Conservation (phyloP, 2,329 filamentous ascomycete species). For the Coleophoma crateriformis region DNA sequence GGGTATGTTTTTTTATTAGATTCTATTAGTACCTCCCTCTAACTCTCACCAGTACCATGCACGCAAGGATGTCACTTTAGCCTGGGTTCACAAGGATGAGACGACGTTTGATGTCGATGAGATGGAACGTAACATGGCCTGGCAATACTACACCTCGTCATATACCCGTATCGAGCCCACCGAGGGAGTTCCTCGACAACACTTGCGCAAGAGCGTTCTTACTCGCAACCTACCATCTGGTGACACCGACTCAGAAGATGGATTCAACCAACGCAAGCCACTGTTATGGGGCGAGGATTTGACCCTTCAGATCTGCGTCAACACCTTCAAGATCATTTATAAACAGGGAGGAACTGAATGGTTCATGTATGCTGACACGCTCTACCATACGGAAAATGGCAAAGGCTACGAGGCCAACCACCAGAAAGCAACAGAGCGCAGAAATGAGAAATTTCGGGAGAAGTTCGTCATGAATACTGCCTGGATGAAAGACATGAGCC, state of each 20-base stretch:
- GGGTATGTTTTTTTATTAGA: slow-evolving; percentile 55
- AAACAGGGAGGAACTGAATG: slow-evolving; percentile 65
- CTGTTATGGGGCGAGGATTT: slow-evolving; percentile 62
- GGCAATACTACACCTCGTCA: slow-evolving; percentile 94
- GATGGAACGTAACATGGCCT: slow-evolving; percentile 74
- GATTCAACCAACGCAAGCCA: slow-evolving; percentile 50
- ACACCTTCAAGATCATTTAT: slow-evolving; percentile 76
- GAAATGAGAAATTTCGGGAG: slow-evolving; percentile 41
- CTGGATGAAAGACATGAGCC: slow-evolving; percentile 43
- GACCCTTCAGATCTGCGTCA: slow-evolving; percentile 68
- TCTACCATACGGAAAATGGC: slow-evolving; percentile 30
- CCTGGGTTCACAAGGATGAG: slow-evolving; percentile 63
- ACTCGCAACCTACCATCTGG: slow-evolving; percentile 62
- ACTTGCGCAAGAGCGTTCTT: slow-evolving; percentile 63
- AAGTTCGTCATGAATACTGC: slow-evolving; percentile 46
- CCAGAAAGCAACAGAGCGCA: slow-evolving; percentile 9
- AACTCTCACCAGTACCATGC: no score
- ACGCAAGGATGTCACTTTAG: slow-evolving; percentile 60
- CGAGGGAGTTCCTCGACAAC: slow-evolving; percentile 63
- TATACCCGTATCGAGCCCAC: slow-evolving; percentile 87
- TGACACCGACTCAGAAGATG: slow-evolving; percentile 58
- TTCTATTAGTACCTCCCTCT: no score
- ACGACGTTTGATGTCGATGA: slow-evolving; percentile 84
- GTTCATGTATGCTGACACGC: slow-evolving; percentile 50
- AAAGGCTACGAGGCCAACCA: slow-evolving; percentile 29